Evolutionary conservation across 2,329 filamentous ascomycete genomes (phyloP).

Genomic region (Plenodomus biglobosus): DNA sequence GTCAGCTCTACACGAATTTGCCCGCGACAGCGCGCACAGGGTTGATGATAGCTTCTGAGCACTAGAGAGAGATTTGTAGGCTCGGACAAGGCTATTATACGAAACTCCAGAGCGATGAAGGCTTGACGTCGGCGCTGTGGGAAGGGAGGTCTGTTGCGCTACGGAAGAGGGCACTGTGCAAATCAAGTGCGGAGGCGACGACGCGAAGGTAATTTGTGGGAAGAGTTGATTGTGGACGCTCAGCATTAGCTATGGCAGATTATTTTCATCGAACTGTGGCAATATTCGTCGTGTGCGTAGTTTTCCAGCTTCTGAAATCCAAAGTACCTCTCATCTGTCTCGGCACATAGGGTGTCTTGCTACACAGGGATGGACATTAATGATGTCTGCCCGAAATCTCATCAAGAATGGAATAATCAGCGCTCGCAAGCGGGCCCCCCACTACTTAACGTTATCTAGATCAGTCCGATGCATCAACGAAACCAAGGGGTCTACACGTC

Average conservation of each 20-base stretch:
- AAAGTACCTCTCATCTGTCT: slow-evolving; percentile 1
- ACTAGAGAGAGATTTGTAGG: slow-evolving; percentile 4
- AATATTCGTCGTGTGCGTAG: slow-evolving; percentile 4
- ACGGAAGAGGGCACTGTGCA: slow-evolving; percentile 5
- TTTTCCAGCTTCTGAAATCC: slow-evolving; percentile 7
- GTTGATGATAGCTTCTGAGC: slow-evolving; percentile 6
- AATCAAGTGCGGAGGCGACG: slow-evolving; percentile 3
- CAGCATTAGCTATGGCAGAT: slow-evolving; percentile 1
- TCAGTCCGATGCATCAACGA: too few relatives aligned
- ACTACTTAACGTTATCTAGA: too few relatives aligned
- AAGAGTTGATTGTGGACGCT: background rate
- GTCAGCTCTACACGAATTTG: slow-evolving; percentile 1
- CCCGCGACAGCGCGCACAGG: slow-evolving; percentile 2
- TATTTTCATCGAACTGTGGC: slow-evolving; percentile 3
- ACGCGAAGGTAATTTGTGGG: slow-evolving; percentile 6
- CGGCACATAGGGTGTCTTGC: too few relatives aligned
- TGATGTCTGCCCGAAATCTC: too few relatives aligned
- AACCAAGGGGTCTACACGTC: too few relatives aligned
- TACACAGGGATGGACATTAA: too few relatives aligned
- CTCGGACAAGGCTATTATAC: slow-evolving; percentile 6
- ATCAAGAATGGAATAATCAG: too few relatives aligned
- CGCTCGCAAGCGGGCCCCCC: too few relatives aligned
- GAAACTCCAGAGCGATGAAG: slow-evolving; percentile 3
- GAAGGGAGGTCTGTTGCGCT: slow-evolving; percentile 4
- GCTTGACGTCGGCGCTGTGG: slow-evolving; percentile 7